A percentile compares a stretch with the other conserved stretches of the same genome.
Evolutionary conservation across 352 stramenopile genomes (phyloP).

Genomic region (Elongisporangium prolatum): DNA sequence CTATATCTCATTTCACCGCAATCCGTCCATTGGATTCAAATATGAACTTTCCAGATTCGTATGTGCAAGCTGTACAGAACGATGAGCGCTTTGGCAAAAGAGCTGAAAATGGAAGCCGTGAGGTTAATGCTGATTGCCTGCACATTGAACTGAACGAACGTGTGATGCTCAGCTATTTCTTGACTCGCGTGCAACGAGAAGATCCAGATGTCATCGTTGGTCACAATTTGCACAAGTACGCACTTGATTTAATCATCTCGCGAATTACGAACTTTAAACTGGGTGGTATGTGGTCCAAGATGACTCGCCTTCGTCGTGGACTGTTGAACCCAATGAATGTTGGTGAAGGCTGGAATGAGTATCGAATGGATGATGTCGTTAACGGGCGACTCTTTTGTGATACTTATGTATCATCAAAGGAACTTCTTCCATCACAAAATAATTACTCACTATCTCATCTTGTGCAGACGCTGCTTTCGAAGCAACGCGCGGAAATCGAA

Average conservation of each 20-base stretch:
- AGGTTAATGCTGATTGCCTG: conserved; percentile 48
- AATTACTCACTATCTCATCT: conserved; percentile 97
- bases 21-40: conserved; percentile 75
- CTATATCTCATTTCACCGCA: conserved; percentile 74
- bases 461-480: conserved; percentile 87
- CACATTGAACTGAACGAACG: conserved; percentile 80
- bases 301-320: conserved; percentile 76
- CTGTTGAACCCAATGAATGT: conserved; percentile 73
- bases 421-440: conserved; percentile 96
- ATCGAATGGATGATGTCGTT: conserved; percentile 85
- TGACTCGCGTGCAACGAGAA: conserved; percentile 91
- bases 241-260: conserved; percentile 96
- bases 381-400: conserved; percentile 96
- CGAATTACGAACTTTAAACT: conserved; percentile 92
- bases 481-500: conserved; percentile 90
- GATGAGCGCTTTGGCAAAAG: conserved; percentile 65
- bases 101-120: conserved; percentile 20
- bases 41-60: conserved; percentile 51
- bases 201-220: conserved; percentile 98
- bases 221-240: conserved; percentile 98
- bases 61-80: conserved; percentile 36
- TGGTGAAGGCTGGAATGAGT: conserved; percentile 85
- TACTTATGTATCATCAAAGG: conserved; percentile 97
- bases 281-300: conserved; percentile 75
- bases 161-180: conserved; percentile 82